Percentiles rank a stretch among this genome's conserved stretches.
These are phyloP conservation scores for Casuarina glauca DNA, from an alignment of 306 rosid genomes.

Conservation along the genomic window DNA sequence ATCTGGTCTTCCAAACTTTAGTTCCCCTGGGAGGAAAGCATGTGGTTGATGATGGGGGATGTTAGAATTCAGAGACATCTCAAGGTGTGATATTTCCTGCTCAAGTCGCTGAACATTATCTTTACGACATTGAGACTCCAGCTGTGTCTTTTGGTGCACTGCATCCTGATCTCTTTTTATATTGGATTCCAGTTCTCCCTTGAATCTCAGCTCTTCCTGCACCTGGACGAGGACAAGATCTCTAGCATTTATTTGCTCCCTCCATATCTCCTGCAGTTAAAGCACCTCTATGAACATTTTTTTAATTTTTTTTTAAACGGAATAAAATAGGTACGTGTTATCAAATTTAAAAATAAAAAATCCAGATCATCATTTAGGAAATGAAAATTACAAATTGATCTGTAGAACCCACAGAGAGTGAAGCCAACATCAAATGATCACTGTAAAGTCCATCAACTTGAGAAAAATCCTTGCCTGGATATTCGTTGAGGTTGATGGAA, in stretches of 20 bases:
- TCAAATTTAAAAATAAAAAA: background rate
- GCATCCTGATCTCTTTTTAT: background rate
- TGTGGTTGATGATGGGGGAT: background rate
- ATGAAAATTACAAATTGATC: background rate
- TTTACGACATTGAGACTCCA: background rate
- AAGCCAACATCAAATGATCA: background rate
- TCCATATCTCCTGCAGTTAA: background rate
- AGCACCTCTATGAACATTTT: background rate
- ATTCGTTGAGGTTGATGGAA: background rate
- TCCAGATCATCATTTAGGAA: background rate
- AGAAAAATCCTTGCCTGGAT: background rate
- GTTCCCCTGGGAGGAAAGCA: background rate
- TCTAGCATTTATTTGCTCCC: background rate
- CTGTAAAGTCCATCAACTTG: background rate
- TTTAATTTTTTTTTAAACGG: background rate
- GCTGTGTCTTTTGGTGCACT: background rate
- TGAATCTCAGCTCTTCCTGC: conserved; percentile 10
- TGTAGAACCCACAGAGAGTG: background rate
- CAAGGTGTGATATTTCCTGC: conserved; percentile 5
- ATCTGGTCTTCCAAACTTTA: background rate
- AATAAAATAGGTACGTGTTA: background rate
- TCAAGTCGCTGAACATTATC: conserved; percentile 10
- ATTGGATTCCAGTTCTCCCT: background rate
- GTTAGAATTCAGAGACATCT: background rate
- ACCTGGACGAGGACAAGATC: background rate